phyloP scores from a whole-genome alignment of 495 filamentous ascomycete species.

The Wilcoxina mikolae region DNA sequence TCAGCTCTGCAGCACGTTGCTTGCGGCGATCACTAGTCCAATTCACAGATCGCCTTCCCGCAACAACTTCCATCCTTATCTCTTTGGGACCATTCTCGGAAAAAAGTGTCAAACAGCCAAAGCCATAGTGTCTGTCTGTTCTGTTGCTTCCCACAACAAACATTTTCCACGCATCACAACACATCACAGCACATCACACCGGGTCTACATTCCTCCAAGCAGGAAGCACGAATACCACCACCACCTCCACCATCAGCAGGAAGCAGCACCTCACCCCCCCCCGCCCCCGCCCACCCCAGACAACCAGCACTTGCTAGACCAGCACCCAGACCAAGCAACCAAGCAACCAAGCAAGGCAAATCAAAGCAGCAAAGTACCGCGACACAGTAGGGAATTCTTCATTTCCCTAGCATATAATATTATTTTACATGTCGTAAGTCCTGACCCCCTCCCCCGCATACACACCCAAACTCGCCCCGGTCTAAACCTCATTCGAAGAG shows the following conservation, averaged over 20 bases:
- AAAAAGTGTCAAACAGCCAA: neutral
- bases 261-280: neutral
- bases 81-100: neutral
- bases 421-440: constrained; percentile 1
- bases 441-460: neutral
- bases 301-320: neutral
- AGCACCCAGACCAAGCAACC: neutral
- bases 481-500: constrained; percentile 4
- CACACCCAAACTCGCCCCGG: neutral
- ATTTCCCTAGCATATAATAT: neutral
- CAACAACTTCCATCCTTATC: neutral
- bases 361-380: neutral
- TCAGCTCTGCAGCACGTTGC: neutral
- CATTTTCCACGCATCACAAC: too few species aligned
- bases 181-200: too few species aligned
- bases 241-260: too few species aligned
- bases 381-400: neutral
- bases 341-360: neutral
- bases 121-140: too few species aligned
- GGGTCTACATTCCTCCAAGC: too few species aligned
- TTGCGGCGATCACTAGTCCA: neutral
- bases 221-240: too few species aligned
- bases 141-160: too few species aligned
- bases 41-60: neutral
- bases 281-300: neutral